Evolutionary conservation across 2,329 filamentous ascomycete species (phyloP).

Genomic region (Penicillium sp.): DNA sequence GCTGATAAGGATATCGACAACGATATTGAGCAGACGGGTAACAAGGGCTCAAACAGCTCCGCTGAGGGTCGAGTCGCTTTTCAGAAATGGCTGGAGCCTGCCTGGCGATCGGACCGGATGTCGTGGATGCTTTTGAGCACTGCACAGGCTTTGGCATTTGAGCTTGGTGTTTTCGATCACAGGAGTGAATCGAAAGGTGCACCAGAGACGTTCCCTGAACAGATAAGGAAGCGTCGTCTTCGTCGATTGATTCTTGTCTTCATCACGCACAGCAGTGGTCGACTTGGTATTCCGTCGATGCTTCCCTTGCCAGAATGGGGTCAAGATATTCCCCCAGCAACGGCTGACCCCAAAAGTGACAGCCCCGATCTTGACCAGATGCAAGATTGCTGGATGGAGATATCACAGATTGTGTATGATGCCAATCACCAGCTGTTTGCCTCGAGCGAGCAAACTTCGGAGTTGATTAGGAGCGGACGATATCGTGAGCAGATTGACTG

Average conservation of each 20-base stretch:
- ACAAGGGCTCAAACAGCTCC: conserved; percentile 51
- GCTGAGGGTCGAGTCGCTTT: conserved; percentile 73
- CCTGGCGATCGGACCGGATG: conserved; percentile 91
- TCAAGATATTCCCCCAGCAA: conserved; percentile 34
- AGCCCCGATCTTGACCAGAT: conserved; percentile 51
- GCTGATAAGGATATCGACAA: conserved; percentile 44
- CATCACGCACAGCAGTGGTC: conserved; percentile 85
- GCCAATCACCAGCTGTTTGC: conserved; percentile 85
- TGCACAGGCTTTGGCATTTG: conserved; percentile 81
- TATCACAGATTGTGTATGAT: conserved; percentile 86
- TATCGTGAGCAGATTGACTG: conserved; percentile 77
- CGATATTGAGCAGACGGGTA: conserved; percentile 36
- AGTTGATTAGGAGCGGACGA: conserved; percentile 77
- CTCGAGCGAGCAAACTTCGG: conserved; percentile 79
- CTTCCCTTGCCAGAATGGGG: conserved; percentile 56
- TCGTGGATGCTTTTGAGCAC: conserved; percentile 97
- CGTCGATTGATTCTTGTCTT: conserved; percentile 86
- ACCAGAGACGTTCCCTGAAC: conserved; percentile 51
- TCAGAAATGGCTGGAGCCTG: conserved; percentile 93
- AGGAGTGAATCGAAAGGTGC: conserved; percentile 65
- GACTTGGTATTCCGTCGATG: conserved; percentile 90
- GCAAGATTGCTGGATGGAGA: conserved; percentile 84
- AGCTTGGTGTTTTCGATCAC: conserved; percentile 91
- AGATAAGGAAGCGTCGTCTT: conserved; percentile 75
- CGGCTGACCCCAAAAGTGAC: conserved; percentile 25